Evolutionary conservation across 139 green algal genomes (phyloP), one percentile per base, ranked within the genome.

Genomic region (Picochlorum sp.): DNA sequence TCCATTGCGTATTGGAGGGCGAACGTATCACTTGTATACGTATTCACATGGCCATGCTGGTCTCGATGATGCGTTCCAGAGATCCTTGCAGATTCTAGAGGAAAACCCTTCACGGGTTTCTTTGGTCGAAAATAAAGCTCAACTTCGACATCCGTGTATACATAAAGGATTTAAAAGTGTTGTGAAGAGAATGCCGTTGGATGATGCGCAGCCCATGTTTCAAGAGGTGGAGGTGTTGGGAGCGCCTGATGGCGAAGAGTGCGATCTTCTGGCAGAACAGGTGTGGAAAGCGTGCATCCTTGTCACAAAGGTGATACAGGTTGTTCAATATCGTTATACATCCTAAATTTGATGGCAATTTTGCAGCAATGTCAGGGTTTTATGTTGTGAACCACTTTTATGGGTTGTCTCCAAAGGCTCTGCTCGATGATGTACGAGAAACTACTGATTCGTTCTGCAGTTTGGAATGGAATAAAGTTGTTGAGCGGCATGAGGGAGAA

Each of bases 301-400:
- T 41, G 34, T 11, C 34, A 41, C 1, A 41, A 41, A 11, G 34
- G 34, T 4, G 34, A 41, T 1, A 11, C 34, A 11, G 34, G 34
- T 4, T 90, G 83, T 63, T 56, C 70, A 16, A 67, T 90, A 67
- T 78, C 75, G 30, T 30, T 2, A 26, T 59, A 5, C 76, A 84
- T 67, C 81, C 78, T 11, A 14, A 62, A 21, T 60, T 50, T 20
- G 47, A 10, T 11, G 67, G 45, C 18, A 32, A 26, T 9, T 88
- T 90, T 54, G 65, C 78, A 6, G 85, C 78, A 2, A 58, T 88
- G 20, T 66, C 86, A 24, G 87, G 87, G 20, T 94, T 94, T 62
- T 92, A 79, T 61, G 83, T 94, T 13, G 87, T 94, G 26, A 80
- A 68, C 24, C 76, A 76, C 65, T 94, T 94, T 65, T 85, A 89